A percentile compares a stretch with the other conserved stretches of the same genome.
These are phyloP conservation scores for Chrysopogon serrulatus DNA, from an alignment of 176 grass and related monocot species.

Conservation along the genomic window DNA sequence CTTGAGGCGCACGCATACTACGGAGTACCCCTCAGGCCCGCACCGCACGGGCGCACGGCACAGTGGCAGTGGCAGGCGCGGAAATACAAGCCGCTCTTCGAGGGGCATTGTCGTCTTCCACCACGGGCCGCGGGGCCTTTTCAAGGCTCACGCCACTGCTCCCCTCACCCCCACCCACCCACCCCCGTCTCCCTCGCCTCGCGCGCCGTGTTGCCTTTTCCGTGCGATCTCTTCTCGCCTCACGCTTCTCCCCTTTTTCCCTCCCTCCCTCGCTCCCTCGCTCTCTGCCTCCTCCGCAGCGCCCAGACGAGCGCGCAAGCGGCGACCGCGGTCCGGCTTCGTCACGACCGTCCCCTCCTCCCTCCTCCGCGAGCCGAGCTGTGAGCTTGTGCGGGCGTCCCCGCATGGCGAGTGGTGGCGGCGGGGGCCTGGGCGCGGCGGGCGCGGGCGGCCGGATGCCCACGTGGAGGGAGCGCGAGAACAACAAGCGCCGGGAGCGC, in stretches of 20 bases:
- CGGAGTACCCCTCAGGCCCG: too few relatives aligned
- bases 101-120: background rate
- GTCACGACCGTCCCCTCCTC: background rate
- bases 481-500: slow-evolving; percentile 89
- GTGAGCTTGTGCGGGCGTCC: background rate
- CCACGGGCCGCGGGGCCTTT: background rate
- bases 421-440: background rate
- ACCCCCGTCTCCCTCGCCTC: background rate
- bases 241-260: background rate
- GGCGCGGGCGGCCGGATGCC: slow-evolving; percentile 62
- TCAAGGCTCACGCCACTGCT: slow-evolving; percentile 37
- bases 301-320: background rate
- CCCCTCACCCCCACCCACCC: background rate
- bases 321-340: background rate
- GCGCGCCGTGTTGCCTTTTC: background rate
- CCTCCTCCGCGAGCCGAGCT: background rate
- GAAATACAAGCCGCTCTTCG: background rate
- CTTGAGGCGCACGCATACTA: background rate
- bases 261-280: background rate
- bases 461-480: slow-evolving; percentile 95
- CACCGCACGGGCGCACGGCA: too few relatives aligned
- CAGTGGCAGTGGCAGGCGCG: background rate
- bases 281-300: background rate
- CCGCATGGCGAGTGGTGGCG: slow-evolving; percentile 25
- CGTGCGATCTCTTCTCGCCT: slow-evolving; percentile 26